A percentile compares a stretch with the other conserved stretches of the same genome.
These are phyloP conservation scores for Russula vinacea DNA, from an alignment of 768 basidiomycete species.

Conservation along the genomic window DNA sequence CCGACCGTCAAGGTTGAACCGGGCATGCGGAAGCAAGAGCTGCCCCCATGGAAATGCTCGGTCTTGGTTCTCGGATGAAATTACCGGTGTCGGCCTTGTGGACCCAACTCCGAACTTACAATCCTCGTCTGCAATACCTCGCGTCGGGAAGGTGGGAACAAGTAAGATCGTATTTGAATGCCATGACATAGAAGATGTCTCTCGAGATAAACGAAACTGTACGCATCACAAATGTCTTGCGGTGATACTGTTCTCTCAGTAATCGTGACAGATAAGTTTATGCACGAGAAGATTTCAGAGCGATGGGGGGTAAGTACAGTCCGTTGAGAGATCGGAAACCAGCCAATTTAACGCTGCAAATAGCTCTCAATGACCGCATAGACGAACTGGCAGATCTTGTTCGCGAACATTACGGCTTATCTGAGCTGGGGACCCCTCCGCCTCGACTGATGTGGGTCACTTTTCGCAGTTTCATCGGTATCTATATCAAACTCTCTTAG, in stretches of 20 bases:
- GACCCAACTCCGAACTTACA: neutral
- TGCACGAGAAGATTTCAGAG: constrained; percentile 88
- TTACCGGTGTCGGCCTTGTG: constrained; percentile 18
- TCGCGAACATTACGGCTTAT: constrained; percentile 61
- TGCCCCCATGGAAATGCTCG: constrained; percentile 23
- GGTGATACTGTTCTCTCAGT: constrained; percentile 7
- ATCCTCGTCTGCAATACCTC: neutral
- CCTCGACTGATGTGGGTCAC: constrained; percentile 48
- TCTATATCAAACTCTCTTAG: constrained; percentile 33
- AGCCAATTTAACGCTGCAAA: neutral
- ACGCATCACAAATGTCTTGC: constrained; percentile 33
- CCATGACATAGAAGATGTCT: constrained; percentile 22
- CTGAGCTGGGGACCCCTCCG: constrained; percentile 79
- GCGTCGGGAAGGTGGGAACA: constrained; percentile 13
- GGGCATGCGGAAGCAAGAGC: neutral
- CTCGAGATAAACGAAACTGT: constrained; percentile 53
- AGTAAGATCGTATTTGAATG: constrained; percentile 19
- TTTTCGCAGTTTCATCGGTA: neutral
- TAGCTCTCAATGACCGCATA: constrained; percentile 83
- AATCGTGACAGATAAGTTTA: constrained; percentile 63
- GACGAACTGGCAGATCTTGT: constrained; percentile 80
- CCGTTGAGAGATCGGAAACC: neutral
- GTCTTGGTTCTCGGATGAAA: constrained; percentile 36
- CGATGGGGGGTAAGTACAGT: constrained; percentile 66
- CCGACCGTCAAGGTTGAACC: constrained; percentile 8